Evolutionary conservation across 2,329 filamentous ascomycete genomes (phyloP).

Genomic region (Fusarium falciforme): DNA sequence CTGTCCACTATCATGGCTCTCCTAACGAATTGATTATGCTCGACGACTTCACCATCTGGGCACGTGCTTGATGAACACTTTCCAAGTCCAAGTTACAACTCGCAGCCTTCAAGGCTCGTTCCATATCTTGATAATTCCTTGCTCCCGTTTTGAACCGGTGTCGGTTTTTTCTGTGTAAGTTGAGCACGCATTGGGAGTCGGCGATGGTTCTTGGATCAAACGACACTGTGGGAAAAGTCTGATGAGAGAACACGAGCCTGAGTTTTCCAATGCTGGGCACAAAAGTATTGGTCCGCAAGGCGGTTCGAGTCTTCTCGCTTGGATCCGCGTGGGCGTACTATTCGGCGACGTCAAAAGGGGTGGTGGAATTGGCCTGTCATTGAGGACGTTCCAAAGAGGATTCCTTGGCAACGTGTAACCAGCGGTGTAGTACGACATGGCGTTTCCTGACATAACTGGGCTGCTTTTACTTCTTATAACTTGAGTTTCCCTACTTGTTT

Average conservation of each 20-base stretch:
- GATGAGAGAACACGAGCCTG: no score
- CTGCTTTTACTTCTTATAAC: background rate
- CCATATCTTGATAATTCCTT: background rate
- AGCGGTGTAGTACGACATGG: background rate
- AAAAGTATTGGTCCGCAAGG: no score
- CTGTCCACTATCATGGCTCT: constrained; percentile 15
- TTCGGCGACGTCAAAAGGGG: no score
- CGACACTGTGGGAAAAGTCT: no score
- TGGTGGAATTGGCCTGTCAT: background rate
- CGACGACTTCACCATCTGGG: background rate
- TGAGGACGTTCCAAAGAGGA: background rate
- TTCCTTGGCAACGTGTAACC: background rate
- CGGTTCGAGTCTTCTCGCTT: no score
- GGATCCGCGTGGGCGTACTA: no score
- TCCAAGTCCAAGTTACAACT: background rate
- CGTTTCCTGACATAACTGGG: background rate
- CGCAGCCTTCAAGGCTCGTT: background rate
- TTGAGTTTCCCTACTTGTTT: background rate
- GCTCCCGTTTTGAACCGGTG: background rate
- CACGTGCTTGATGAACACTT: background rate
- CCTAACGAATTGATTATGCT: background rate
- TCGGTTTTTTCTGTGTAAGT: background rate
- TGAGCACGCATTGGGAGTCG: background rate
- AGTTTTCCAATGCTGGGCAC: no score
- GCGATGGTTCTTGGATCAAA: no score